Evolutionary conservation across 257 asterid genomes (phyloP), one percentile per base, ranked within the genome.

Genomic region (Capsicum pubescens): DNA sequence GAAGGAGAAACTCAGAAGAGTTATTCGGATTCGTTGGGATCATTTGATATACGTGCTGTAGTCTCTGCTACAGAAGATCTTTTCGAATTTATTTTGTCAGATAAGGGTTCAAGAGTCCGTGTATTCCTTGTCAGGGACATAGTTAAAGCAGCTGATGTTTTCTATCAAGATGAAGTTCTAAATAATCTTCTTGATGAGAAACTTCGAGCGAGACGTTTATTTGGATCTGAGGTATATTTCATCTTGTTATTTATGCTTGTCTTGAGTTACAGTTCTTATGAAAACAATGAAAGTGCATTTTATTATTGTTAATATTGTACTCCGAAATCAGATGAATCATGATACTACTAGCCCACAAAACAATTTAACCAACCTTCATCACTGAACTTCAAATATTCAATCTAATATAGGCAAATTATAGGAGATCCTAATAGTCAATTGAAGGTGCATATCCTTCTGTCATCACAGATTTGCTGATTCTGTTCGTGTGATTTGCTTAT

Each of bases 1-100:
- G 89, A 89, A 7, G 87, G 72, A 71, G 85, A 87, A 79, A 67
- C 91, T 42, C 79, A 80, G 44, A 93, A 85, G 60, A 80, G 67
- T 17, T 79, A 89, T 61, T 82, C 94, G 72, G 83, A 84, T 83
- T 88, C 90, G 85, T 76, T 90, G 69, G 97, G 90, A 83, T 89
- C 98, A 44, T 94, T 94, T 86, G 61, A 94, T 42, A 96, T 96
- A 90, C 92, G 85, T 12, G 93, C 97, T 16, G 99, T 96, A 68
- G 99, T 92, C 60, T 84, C 98, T 83, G 98, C 99, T 63, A 90
- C 98, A 0, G 99, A 96, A 90, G 98, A 96, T 88, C 97, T 96
- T 67, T 90, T 96, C 85, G 89, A 88, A 50, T 96, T 96, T 84
- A 92, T 96, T 81, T 85, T 96, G 86, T 96, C 99, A 35, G 91